Base-by-base conservation (phyloP, 2,329 filamentous ascomycete genomes). In the Zasmidium citrigriseum region DNA sequence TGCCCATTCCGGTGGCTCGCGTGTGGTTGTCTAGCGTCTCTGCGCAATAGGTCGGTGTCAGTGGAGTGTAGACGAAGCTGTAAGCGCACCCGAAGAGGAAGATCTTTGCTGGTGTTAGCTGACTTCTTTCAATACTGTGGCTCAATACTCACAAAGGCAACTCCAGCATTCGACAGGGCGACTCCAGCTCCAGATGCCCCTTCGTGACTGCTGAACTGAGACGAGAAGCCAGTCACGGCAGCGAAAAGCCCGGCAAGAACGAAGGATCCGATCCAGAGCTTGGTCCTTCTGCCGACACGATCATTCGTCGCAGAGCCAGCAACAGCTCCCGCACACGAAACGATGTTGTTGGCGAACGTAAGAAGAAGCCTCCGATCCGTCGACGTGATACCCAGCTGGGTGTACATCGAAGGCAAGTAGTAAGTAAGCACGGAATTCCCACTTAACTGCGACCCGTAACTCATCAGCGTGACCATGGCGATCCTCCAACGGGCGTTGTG, bases 1-100 rank as follows among this genome's bases (percentile, higher is more conserved):
- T 70, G 2, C 77, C 73, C 71, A 78, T 73, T 44, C 76, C 74
- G 67, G 65, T 75, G 41, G 81, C 75, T 54, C 76, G 73, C 62
- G 82, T 81, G 54, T 75, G 71, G 66, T 75, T 79, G 9, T 75
- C 75, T n/a, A 78, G 66, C 34, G 82, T 78, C 66, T 82, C 80
- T 58, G 77, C 75, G 5, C 75, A 74, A 61, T 81, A 82, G 12
- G 72, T 52, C 20, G 69, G 67, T 47, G 71, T 69, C 4, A 73
- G 64, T 2, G 70, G 68, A 2, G 70, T 73, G 46, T 70, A 50
- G 18, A 50, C 74, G 11, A 79, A 68, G 45, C 73, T 73, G 64
- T 63, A 75, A 21, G 66, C 52, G 20, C 61, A 63, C 45, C 66
- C 66, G 57, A 72, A 73, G 54, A 73, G 58, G 59, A 69, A 73